Evolutionary conservation across 2,329 filamentous ascomycete genomes (phyloP).

Genomic region (Cordyceps militaris): DNA sequence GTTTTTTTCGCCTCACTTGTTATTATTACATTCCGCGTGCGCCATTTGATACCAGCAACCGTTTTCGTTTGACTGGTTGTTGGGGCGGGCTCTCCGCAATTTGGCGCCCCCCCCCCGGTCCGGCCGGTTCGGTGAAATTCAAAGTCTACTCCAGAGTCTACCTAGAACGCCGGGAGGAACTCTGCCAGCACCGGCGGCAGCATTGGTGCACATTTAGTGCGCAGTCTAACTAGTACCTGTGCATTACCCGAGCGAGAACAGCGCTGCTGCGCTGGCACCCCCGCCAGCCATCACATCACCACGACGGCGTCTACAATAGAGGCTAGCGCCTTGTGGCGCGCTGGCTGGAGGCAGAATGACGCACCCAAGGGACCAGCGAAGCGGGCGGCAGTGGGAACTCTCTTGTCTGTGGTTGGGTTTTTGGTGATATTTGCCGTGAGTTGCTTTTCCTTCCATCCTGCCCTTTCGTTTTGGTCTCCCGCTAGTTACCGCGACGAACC

Average conservation of each 20-base stretch:
- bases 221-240: neutral
- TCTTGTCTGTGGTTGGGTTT: neutral
- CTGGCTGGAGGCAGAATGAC: constrained; percentile 2
- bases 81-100: constrained; percentile 7
- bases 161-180: no score
- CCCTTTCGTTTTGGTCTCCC: neutral
- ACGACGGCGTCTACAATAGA: constrained; percentile 3
- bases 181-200: neutral
- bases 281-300: neutral
- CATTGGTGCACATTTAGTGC: neutral
- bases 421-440: neutral
- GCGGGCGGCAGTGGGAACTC: neutral
- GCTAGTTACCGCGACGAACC: neutral
- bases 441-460: neutral
- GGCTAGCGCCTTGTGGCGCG: constrained; percentile 6
- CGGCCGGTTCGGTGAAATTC: constrained; percentile 10
- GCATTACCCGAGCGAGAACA: neutral
- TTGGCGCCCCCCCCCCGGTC: neutral
- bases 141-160: no score
- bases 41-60: constrained; percentile 4
- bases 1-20: constrained; percentile 2
- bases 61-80: neutral
- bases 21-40: neutral
- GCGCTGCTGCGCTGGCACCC: constrained; percentile 4
- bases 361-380: neutral